Conservation (phyloP, 2,329 filamentous ascomycete genomes). For the Aphanocladium album region DNA sequence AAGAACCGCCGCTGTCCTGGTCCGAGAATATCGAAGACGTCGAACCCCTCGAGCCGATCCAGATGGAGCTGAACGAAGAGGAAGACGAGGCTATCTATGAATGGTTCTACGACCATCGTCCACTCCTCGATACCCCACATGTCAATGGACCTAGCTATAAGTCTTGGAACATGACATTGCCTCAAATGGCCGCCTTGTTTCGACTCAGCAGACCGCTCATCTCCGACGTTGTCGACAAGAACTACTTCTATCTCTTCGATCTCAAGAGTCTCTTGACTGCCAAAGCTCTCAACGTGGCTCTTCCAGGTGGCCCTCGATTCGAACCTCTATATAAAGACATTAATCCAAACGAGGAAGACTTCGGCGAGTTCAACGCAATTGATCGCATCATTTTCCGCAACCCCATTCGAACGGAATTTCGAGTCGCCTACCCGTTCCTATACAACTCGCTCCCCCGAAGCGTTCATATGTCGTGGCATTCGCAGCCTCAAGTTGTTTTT, state of each 20-base stretch:
- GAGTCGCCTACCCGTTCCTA: slow-evolving; percentile 88
- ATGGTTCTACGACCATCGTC: slow-evolving; percentile 96
- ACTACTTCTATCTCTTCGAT: slow-evolving; percentile 98
- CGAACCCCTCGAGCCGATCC: slow-evolving; percentile 93
- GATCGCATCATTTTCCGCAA: slow-evolving; percentile 98
- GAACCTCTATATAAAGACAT: slow-evolving; percentile 98
- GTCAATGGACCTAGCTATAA: slow-evolving; percentile 98
- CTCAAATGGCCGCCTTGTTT: slow-evolving; percentile 94
- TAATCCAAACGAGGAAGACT: slow-evolving; percentile 97
- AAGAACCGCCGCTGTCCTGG: slow-evolving; percentile 95
- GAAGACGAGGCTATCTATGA: slow-evolving; percentile 90
- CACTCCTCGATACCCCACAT: slow-evolving; percentile 83
- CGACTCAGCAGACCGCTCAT: slow-evolving; percentile 85
- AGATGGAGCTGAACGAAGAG: slow-evolving; percentile 94
- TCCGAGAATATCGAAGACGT: slow-evolving; percentile 99
- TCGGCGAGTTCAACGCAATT: slow-evolving; percentile 98
- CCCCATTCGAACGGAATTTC: slow-evolving; percentile 90
- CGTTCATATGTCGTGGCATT: slow-evolving; percentile 90
- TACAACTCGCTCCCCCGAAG: slow-evolving; percentile 96
- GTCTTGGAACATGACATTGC: slow-evolving; percentile 85
- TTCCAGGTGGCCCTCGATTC: slow-evolving; percentile 94
- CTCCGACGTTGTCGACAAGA: slow-evolving; percentile 89
- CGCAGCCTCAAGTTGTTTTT: slow-evolving; percentile 88
- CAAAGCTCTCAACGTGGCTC: slow-evolving; percentile 93
- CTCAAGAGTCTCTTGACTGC: slow-evolving; percentile 91